Base-by-base conservation (phyloP, 352 stramenopile genomes). In the Phytopythium cucurbitacearum region DNA sequence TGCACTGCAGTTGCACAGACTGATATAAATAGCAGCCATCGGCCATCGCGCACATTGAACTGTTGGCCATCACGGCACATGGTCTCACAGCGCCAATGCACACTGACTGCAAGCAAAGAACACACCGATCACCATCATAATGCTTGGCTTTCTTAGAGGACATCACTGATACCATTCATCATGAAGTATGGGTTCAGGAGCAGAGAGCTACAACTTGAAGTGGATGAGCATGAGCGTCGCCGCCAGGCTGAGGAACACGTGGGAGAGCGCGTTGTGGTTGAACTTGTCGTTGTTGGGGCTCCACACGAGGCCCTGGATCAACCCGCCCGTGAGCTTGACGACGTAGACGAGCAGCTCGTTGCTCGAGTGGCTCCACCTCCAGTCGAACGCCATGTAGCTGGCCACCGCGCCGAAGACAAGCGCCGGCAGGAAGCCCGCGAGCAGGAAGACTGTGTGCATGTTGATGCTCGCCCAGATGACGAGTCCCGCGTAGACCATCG, bases 191-290 rank as follows among this genome's bases (percentile, higher is more conserved):
- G 21, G 21, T 28, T 28, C 21, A 28, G 21, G 21, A 28, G 21
- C 21, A 28, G 21, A 28, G 21, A 13, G 40, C 86, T 57, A 90
- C 47, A 88, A 74, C 50, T 80, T 74, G 50, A 84, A 91, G 64
- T 93, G 81, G 38, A 94, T 69, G 51, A 94, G 67, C 79, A 94
- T 85, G 57, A 90, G 81, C 46, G 81, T 92, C 49, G 85, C 85
- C 10, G 85, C 83, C 48, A 91, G 58, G 39, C 81, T 91, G 44
- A 94, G 73, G 46, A 93, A 80, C 41, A 93, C 82, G 69, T 94
- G 85, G 38, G 85, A 91, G 40, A 94, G 67, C 43, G 85, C 85
- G 51, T 94, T 94, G 74, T 94, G 85, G 79, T 94, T 94, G 64
- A 94, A 94, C 57, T 82, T 80, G 65, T 86, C 69, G 60, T 87